phyloP scores from a whole-genome alignment of 176 grass and related monocot genomes.

The Musa schizocarpa region DNA sequence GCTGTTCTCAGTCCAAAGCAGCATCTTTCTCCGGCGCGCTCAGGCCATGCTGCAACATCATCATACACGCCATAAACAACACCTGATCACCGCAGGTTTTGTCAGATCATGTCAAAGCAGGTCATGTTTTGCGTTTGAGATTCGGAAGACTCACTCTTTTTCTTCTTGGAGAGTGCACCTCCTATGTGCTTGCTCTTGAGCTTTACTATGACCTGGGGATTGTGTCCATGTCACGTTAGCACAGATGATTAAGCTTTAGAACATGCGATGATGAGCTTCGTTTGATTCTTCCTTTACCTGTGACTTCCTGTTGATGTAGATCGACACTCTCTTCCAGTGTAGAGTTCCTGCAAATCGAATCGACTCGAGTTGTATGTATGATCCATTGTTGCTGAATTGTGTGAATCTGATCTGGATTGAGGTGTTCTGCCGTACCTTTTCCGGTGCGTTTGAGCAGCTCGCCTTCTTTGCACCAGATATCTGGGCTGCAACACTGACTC shows the following conservation, averaged over 20 bases:
- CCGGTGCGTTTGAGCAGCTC: slow-evolving; percentile 74
- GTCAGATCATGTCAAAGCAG: not conserved
- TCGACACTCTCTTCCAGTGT: slow-evolving; percentile 50
- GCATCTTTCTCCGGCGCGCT: slow-evolving; percentile 39
- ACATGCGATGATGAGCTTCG: too few species aligned
- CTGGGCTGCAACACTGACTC: slow-evolving; percentile 53
- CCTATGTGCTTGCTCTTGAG: slow-evolving; percentile 90
- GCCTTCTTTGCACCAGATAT: slow-evolving; percentile 98
- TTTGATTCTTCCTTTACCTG: slow-evolving; percentile 39
- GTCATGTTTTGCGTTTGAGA: not conserved
- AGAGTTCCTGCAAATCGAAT: slow-evolving; percentile 52
- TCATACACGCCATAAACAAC: slow-evolving; percentile 74
- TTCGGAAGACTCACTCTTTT: slow-evolving; percentile 51
- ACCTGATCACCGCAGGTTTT: slow-evolving; percentile 24
- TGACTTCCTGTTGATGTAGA: slow-evolving; percentile 83
- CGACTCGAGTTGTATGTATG: slow-evolving; percentile 8
- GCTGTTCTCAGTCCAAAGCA: slow-evolving; percentile 75
- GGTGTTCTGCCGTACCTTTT: slow-evolving; percentile 42
- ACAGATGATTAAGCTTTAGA: not conserved
- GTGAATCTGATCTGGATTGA: slow-evolving; percentile 6
- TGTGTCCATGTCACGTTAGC: not conserved
- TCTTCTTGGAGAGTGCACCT: slow-evolving; percentile 87
- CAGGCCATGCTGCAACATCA: slow-evolving; percentile 70
- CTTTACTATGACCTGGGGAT: slow-evolving; percentile 80
- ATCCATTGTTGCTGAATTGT: not conserved